Evolutionary conservation across 805 yeast species (phyloP), one percentile per base, ranked within the genome.

Genomic region (Candida easanensis): DNA sequence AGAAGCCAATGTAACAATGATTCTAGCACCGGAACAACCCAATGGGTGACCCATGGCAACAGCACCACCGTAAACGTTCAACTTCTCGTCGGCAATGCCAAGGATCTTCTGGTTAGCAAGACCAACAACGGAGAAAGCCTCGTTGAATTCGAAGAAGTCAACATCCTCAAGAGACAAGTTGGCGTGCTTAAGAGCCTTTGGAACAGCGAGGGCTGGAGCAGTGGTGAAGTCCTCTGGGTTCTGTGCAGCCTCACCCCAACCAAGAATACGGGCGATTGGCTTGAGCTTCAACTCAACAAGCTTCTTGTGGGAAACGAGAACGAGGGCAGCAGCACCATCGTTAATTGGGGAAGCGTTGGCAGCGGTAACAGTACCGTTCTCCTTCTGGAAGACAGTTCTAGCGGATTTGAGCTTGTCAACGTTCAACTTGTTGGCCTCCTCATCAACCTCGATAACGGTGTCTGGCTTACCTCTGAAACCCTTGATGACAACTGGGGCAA

Each of bases 161-260:
- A 93, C 80, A 46, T 87, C 82, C 42, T 76, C 76, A 39, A 76
- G 58, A 13, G 74, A 46, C 38, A 90, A 59, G 39, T 80, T 77
- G 33, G 97, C 96, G 60, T 83, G 93, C 68, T 88, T 84, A 60
- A 93, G 74, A 31, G 97, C 98, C 76, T 90, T 91, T 70, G 97
- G 97, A 57, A 91, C 81, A 41, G 99, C 97, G 62, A 89, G 73
- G 27, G 96, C 71, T 53, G 99, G 99, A 23, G 98, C 89, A 68
- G 93, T 85, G 42, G 99, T 91, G 77, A 93, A 93, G 70, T 90
- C 95, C 57, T 84, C 77, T 53, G 99, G 99, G 34, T 81, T 80
- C 65, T 88, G 90, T 44, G 95, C 99, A 60, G 98, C 98, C 65
- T 93, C 99, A 69, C 96, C 99, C 96, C 96, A 91, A 48, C 97